Base-by-base conservation (phyloP, 202 grass and related monocot species). In the Hordeum pubiflorum region DNA sequence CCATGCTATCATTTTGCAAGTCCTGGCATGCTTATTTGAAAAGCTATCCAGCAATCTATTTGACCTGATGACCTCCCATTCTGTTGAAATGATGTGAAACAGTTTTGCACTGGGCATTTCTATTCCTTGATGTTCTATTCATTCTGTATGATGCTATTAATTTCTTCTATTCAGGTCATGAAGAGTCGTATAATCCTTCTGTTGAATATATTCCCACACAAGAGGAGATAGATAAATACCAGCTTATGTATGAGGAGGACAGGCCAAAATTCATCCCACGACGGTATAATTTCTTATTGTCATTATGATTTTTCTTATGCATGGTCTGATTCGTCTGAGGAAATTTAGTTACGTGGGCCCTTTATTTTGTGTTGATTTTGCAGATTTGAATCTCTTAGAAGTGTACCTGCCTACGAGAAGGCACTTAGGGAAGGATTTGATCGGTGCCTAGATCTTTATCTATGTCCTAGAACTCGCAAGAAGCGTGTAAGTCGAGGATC, bases 101-200 rank as follows among this genome's bases (percentile, higher is more conserved):
- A 55, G 13, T 21, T 1, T 54, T 50, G 29, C 55, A 56, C 72
- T 63, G 10, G n/a, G 17, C 36, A 72, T 69, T 69, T 71, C 39
- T 5, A 38, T 78, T 81, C 2, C 7, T 9, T 78, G 29, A 59
- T 65, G 36, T 78, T 54, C 18, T 84, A 39, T 72, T 76, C 20
- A 72, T 72, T 76, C 14, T 85, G 43, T 41, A 75, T 88, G 60
- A 54, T 79, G 57, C 9, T n/a, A 68, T 75, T 59, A 50, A 64
- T 86, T 86, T 77, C 3, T 63, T 50, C 61, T 64, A 70, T 91
- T 52, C 66, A 99, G 96, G 96, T 61, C 96, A 99, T 79, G 96
- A 99, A 90, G 96, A 96, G 81, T 96, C 92, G 17, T 99, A 99
- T 74, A 99, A 99, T 87, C 92, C 92, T 85, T 96, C 96, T 38